Base-by-base conservation (phyloP, 1,284 basidiomycete genomes). In the Moesziomyces antarcticus region DNA sequence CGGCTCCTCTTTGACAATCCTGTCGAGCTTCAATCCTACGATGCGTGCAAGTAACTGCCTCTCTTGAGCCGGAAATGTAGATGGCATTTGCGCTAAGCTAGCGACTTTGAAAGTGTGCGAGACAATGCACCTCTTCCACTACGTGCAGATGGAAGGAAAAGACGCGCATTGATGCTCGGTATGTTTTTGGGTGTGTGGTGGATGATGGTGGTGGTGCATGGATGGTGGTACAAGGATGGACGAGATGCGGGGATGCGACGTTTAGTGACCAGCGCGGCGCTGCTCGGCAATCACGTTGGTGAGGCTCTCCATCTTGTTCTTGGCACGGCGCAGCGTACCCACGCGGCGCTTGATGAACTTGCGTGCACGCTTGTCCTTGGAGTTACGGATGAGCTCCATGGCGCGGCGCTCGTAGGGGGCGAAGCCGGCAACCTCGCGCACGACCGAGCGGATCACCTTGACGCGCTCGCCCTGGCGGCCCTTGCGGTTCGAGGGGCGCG, bases 311-410 rank as follows among this genome's bases (percentile, higher is more conserved):
- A 80, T 80, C 78, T 80, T 80, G 73, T 64, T 73, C 80, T 84
- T 84, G 50, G 82, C 82, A 33, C 82, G 79, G 59, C 81, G 75
- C 54, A 84, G 72, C 21, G 82, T 84, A 24, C 82, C 82, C 33
- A 84, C 59, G 42, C 82, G 77, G 48, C 75, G 70, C 82, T 84
- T 84, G 70, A 84, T 77, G 70, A 84, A 83, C 75, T 83, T 82
- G 56, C 82, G 78, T 30, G 81, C 82, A 59, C 80, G 80, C 80
- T 84, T 84, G 78, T 84, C 92, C 89, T 98, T 98, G 78, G 94
- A 97, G 91, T 98, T 99, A 86, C 96, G 91, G 88, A 99, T 88
- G 89, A 99, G 86, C 88, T 99, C 97, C 93, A 99, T 91, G 65
- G 99, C 94, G 79, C 97, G 91, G 85, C 95, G 90, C 90, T 99